Base-by-base conservation (phyloP, 352 stramenopile genomes). In the Phytophthora pistaciae region DNA sequence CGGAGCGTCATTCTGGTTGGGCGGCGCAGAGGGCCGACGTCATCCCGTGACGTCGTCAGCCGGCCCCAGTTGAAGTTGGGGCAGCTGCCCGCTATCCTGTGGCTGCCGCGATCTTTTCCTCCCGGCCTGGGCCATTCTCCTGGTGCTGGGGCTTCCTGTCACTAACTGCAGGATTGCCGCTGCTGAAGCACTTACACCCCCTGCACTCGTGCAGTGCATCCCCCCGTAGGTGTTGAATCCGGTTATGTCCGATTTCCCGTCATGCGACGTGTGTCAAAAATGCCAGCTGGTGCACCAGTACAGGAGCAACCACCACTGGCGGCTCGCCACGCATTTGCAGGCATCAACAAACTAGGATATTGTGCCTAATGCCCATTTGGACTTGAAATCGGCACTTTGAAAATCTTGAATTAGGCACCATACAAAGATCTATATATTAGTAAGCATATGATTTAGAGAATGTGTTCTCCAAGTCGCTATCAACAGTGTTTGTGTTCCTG, bases 1-100 rank as follows among this genome's bases (percentile, higher is more conserved):
- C 48, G 60, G 27, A 50, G 69, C 69, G 69, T 77, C 69, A 77
- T 72, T 69, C 40, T 21, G 33, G 21, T 50, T 29, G 65, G 58
- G 20, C 58, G 20, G 2, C n/a, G 18, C 59, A 55, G 44, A 60
- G 33, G 36, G 29, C 42, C 68, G 68, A 75, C 69, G 64, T 68
- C 57, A 70, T 56, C 53, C 33, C 16, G 42, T 64, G 56, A 74
- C 66, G 66, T 60, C 54, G 48, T 21, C 36, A 42, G 36, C 61
- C 54, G 36, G 11, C 67, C 27, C 20, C 38, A 59, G 40, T 73
- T 74, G 53, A 70, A 70, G 60, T 61, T 68, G 25, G 36, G 36
- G 42, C 42, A 31, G 56, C 23, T 50, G 42, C 36, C 23, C 20
- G 29, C 29, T 13, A 60, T 49, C 33, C 27, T 23, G 25, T 27